Conservation (phyloP, 768 basidiomycete genomes). For the Hebeloma cylindrosporum region DNA sequence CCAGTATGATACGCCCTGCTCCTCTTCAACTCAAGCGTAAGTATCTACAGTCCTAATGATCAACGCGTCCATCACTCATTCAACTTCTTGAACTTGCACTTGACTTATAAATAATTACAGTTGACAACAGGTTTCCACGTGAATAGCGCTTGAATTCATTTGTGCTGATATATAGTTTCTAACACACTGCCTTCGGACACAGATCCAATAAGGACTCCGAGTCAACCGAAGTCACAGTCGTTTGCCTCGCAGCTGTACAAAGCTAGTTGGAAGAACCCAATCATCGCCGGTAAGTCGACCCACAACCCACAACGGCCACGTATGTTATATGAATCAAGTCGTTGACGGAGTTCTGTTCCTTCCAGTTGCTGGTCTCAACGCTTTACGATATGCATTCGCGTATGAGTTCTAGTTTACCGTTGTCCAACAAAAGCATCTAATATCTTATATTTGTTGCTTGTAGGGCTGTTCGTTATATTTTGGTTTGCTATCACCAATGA, state of each 20-base stretch:
- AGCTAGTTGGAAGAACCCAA: slow-evolving; percentile 41
- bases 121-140: slow-evolving; percentile 39
- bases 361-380: slow-evolving; percentile 40
- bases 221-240: slow-evolving; percentile 26
- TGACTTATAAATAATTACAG: slow-evolving; percentile 16
- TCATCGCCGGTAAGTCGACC: slow-evolving; percentile 35
- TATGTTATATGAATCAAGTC: background rate
- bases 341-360: background rate
- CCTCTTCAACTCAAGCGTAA: slow-evolving; percentile 42
- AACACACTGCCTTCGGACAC: background rate
- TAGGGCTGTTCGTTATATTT: slow-evolving; percentile 30
- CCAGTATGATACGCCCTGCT: slow-evolving; percentile 41
- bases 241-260: slow-evolving; percentile 39
- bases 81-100: background rate
- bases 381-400: slow-evolving; percentile 37
- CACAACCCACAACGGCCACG: background rate
- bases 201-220: slow-evolving; percentile 25
- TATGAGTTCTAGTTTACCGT: slow-evolving; percentile 22
- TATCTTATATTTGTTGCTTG: background rate
- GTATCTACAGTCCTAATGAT: slow-evolving; percentile 8
- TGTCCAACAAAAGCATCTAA: background rate
- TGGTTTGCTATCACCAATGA: too few species aligned
- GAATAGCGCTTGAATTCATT: slow-evolving; percentile 6
- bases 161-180: background rate
- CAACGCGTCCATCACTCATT: background rate